Evolutionary conservation across 2,329 filamentous ascomycete species (phyloP).

Genomic region (Huntiella moniliformis): DNA sequence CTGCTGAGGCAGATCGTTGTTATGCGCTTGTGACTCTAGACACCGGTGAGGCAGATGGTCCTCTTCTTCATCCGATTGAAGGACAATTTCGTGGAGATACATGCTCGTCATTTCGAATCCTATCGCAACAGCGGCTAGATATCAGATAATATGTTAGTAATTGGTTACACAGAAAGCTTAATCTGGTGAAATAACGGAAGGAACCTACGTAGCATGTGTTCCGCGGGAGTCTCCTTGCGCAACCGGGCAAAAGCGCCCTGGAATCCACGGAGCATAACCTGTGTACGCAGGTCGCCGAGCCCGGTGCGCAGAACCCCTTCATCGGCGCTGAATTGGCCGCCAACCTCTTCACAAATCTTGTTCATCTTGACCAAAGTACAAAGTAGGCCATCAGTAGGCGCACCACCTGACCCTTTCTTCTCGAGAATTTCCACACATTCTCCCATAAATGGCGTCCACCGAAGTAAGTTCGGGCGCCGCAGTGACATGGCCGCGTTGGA

Average conservation of each 20-base stretch:
- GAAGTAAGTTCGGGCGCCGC: slow-evolving; percentile 39
- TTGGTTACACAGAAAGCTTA: neutral
- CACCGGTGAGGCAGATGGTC: slow-evolving; percentile 27
- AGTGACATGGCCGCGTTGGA: slow-evolving; percentile 42
- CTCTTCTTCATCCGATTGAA: slow-evolving; percentile 41
- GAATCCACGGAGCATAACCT: slow-evolving; percentile 45
- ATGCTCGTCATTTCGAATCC: slow-evolving; percentile 47
- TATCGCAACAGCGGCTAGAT: slow-evolving; percentile 39
- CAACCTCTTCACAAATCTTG: slow-evolving; percentile 48
- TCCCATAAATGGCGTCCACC: slow-evolving; percentile 41
- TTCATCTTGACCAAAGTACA: slow-evolving; percentile 42
- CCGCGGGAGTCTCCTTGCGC: slow-evolving; percentile 30
- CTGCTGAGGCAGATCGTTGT: neutral
- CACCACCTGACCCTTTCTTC: slow-evolving; percentile 30
- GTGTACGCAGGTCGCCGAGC: slow-evolving; percentile 43
- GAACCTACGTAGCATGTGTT: slow-evolving; percentile 37
- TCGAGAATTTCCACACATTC: slow-evolving; percentile 39
- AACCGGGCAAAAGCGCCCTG: slow-evolving; percentile 44
- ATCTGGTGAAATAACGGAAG: neutral
- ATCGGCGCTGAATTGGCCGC: slow-evolving; percentile 46
- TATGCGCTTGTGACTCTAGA: neutral
- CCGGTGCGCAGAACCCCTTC: slow-evolving; percentile 36
- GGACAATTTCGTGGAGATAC: slow-evolving; percentile 58
- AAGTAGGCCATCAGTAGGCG: slow-evolving; percentile 36
- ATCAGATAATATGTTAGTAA: neutral